These are phyloP conservation scores for Carex littledalei DNA, from an alignment of 176 grass and related monocot genomes.

Conservation along the genomic window DNA sequence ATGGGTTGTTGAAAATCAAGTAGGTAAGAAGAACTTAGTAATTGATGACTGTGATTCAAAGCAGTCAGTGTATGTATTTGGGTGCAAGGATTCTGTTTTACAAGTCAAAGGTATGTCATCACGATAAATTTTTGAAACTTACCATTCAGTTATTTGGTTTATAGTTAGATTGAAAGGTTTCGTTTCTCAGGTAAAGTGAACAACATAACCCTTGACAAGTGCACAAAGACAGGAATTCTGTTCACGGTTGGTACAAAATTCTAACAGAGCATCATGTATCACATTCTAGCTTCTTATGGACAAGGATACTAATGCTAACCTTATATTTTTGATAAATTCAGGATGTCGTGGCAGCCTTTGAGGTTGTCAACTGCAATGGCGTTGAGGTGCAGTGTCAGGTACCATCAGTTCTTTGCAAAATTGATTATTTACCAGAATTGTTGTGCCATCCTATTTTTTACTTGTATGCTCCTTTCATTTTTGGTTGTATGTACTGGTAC, in stretches of 20 bases:
- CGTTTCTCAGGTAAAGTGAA: constrained; percentile 88
- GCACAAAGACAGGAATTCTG: constrained; percentile 83
- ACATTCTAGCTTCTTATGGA: background rate
- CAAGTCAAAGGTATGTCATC: constrained; percentile 81
- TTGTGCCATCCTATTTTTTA: background rate
- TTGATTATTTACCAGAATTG: background rate
- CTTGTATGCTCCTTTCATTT: background rate
- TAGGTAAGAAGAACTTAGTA: constrained; percentile 69
- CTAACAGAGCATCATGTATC: background rate
- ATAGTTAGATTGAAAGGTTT: constrained; percentile 6
- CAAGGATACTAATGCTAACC: constrained; percentile 7
- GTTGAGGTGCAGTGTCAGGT: constrained; percentile 99
- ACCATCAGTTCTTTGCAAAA: constrained; percentile 11
- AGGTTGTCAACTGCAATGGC: constrained; percentile 87
- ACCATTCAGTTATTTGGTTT: constrained; percentile 10
- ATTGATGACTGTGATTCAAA: constrained; percentile 96
- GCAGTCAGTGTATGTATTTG: constrained; percentile 86
- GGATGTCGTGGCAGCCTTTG: constrained; percentile 98
- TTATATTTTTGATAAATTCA: constrained; percentile 40
- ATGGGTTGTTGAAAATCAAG: constrained; percentile 93
- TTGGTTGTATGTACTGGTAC: background rate
- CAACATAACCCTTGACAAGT: constrained; percentile 98
- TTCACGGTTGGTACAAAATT: constrained; percentile 61
- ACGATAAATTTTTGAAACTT: constrained; percentile 5
- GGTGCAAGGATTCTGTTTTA: constrained; percentile 94